Base-by-base conservation (phyloP, 768 basidiomycete genomes). In the Podaxis sp. region DNA sequence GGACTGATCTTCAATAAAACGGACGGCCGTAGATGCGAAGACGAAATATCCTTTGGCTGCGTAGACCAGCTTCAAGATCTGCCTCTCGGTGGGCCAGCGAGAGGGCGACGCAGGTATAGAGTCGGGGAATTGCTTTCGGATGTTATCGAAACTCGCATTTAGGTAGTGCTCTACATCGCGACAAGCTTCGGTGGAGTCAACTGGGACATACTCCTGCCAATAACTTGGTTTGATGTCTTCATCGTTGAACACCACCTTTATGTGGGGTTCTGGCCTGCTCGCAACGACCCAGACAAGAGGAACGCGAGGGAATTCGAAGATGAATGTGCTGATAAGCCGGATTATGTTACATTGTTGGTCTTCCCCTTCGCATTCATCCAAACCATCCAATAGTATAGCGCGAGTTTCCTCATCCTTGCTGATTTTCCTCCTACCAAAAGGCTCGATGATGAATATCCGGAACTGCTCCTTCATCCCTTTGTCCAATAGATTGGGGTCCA, bases 91-190 rank as follows among this genome's bases (percentile, higher is more conserved):
- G 2, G 58, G 48, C 58, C 46, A 59, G 11, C n/a, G 17, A 5
- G 20, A 6, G 22, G 58, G 33, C 33, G 33, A 2, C 33, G 33
- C 8, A 33, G 33, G 33, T 33, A 33, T 33, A 2, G 37, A 33
- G 15, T 38, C 20, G 13, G 58, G 49, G 36, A 50, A 59, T 2
- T 26, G 12, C n/a, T 20, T 22, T 33, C 30, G 58, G 3, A 59
- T 59, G 4, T 2, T 12, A 2, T 50, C 22, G 4, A 59, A 50
- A 10, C 58, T 49, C 11, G 30, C 20, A 11, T 6, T 22, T 20
- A 59, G 24, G 28, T 12, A 59, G 13, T 33, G 46, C 20, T 59
- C 58, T 6, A 59, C 58, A 13, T 59, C 58, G 22, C 37, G n/a
- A 33, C 58, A 50, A 1, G 48, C 46, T 10, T 59, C 48, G 2